Conservation (phyloP, 495 filamentous ascomycete species). For the Aspergillus panamensis region DNA sequence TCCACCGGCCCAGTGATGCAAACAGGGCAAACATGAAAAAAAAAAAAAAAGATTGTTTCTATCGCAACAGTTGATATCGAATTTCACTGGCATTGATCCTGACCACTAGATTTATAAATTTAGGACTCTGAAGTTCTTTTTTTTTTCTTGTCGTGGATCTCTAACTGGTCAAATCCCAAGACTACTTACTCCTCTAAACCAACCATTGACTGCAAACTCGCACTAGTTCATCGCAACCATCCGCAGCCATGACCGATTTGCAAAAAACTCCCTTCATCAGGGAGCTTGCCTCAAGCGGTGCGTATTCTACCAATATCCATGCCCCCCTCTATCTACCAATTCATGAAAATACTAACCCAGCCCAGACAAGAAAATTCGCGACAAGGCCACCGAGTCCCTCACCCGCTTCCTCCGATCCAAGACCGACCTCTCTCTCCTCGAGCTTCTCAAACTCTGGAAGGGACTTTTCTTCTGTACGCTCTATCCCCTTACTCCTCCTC, state of each 20-base stretch:
- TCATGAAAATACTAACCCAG: not conserved
- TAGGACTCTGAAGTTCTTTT: too few relatives aligned
- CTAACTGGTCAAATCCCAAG: too few relatives aligned
- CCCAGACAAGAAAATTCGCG: conserved; percentile 75
- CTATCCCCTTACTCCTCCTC: not conserved
- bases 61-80: not conserved
- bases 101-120: not conserved
- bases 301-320: conserved; percentile 8
- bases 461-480: conserved; percentile 84
- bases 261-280: conserved; percentile 68
- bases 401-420: conserved; percentile 70
- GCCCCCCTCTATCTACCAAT: not conserved
- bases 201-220: conserved; percentile 2
- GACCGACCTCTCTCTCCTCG: conserved; percentile 64
- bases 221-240: conserved; percentile 1
- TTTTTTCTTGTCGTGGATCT: too few relatives aligned
- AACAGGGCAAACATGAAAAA: conserved; percentile 37
- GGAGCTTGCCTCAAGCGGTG: conserved; percentile 75
- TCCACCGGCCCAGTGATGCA: conserved; percentile 16
- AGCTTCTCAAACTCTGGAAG: conserved; percentile 92
- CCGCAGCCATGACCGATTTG: conserved; percentile 45
- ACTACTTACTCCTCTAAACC: not conserved
- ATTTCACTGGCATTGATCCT: conserved; percentile 1
- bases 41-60: conserved; percentile 30
- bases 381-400: conserved; percentile 74